phyloP scores from a whole-genome alignment of 768 basidiomycete genomes.

The Sarcomyxa edulis region DNA sequence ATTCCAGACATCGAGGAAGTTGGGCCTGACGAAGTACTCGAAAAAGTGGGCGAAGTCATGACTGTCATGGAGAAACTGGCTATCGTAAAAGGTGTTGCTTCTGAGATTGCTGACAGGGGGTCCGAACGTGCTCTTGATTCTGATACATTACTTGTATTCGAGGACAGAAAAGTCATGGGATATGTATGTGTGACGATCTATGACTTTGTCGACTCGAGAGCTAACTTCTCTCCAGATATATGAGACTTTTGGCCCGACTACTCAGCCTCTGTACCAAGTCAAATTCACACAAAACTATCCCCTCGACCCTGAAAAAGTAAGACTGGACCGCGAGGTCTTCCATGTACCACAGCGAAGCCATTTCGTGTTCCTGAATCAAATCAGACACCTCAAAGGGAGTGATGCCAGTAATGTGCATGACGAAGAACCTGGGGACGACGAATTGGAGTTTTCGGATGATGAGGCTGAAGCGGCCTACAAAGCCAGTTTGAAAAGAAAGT shows the following conservation, averaged over 20 bases:
- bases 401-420: conserved; percentile 95
- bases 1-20: conserved; percentile 64
- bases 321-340: conserved; percentile 62
- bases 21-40: conserved; percentile 57
- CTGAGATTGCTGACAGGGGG: conserved; percentile 34
- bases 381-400: conserved; percentile 74
- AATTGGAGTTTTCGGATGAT: conserved; percentile 93
- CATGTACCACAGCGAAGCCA: conserved; percentile 77
- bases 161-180: conserved; percentile 85
- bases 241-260: conserved; percentile 94
- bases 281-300: conserved; percentile 69
- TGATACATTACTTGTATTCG: conserved; percentile 87
- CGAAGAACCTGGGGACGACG: conserved; percentile 88
- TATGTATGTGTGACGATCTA: conserved; percentile 61
- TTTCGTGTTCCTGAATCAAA: conserved; percentile 76
- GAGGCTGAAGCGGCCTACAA: conserved; percentile 81
- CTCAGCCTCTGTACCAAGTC: conserved; percentile 85
- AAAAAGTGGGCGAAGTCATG: conserved; percentile 75
- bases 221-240: conserved; percentile 52
- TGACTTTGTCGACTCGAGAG: too few species aligned
- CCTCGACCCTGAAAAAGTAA: conserved; percentile 50
- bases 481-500: conserved; percentile 57
- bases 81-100: conserved; percentile 61
- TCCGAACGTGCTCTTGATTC: conserved; percentile 73
- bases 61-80: conserved; percentile 68